A percentile compares a stretch with the other conserved stretches of the same genome.
Conservation (phyloP, 2,329 filamentous ascomycete species). For the Plenodomus lindquistii region DNA sequence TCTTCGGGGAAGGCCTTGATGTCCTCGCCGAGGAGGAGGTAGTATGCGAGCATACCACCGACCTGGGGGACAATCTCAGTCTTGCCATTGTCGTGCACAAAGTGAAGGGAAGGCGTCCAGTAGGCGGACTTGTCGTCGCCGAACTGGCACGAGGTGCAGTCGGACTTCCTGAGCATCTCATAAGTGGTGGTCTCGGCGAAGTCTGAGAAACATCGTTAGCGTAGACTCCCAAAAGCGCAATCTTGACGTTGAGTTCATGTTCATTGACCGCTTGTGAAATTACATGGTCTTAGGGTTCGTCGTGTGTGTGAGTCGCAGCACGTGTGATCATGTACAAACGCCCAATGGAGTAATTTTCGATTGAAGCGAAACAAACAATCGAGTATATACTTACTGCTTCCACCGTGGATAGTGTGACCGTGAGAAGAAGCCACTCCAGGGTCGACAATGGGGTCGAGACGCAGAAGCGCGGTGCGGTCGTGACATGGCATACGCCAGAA, state of each 20-base stretch:
- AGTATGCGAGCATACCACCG: slow-evolving; percentile 66
- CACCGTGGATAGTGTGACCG: slow-evolving; percentile 40
- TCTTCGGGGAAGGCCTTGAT: slow-evolving; percentile 72
- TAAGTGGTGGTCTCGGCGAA: slow-evolving; percentile 68
- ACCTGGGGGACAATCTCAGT: slow-evolving; percentile 67
- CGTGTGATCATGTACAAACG: too few relatives aligned
- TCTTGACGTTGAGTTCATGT: too few relatives aligned
- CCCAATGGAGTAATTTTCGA: slow-evolving; percentile 37
- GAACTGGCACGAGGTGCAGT: slow-evolving; percentile 70
- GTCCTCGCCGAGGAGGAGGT: slow-evolving; percentile 73
- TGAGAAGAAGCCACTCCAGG: slow-evolving; percentile 33
- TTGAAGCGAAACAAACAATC: slow-evolving; percentile 26
- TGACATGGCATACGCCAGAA: slow-evolving; percentile 73
- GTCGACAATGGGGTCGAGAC: slow-evolving; percentile 53
- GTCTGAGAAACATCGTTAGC: slow-evolving; percentile 33
- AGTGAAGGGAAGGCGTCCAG: slow-evolving; percentile 69
- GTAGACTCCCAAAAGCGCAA: too few relatives aligned
- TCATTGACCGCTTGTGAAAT: slow-evolving; percentile 1
- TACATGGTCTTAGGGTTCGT: too few relatives aligned
- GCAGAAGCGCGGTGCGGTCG: slow-evolving; percentile 63
- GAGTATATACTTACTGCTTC: slow-evolving; percentile 60
- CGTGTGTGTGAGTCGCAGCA: too few relatives aligned
- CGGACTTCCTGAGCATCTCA: slow-evolving; percentile 62
- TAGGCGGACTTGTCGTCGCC: slow-evolving; percentile 48
- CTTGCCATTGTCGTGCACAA: slow-evolving; percentile 63